Evolutionary conservation across 805 yeast species (phyloP).

Genomic region (Candida boidinii): DNA sequence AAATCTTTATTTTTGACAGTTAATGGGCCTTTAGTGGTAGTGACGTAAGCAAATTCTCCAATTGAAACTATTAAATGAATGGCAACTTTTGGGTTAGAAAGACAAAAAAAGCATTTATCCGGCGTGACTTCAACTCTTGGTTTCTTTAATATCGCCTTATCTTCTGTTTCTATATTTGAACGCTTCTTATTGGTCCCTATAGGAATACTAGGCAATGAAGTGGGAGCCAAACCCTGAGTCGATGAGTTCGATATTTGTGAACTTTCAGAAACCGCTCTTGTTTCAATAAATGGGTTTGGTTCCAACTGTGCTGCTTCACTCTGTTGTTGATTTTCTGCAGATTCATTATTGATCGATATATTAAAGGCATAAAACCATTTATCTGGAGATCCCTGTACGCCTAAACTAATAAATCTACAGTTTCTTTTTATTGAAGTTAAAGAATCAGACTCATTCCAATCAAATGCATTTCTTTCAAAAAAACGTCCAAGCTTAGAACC

Average conservation of each 20-base stretch:
- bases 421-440: constrained; percentile 26
- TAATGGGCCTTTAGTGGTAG: constrained; percentile 83
- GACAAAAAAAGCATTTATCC: constrained; percentile 69
- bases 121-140: constrained; percentile 38
- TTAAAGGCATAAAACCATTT: constrained; percentile 77
- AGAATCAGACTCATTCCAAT: constrained; percentile 34
- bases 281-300: not conserved
- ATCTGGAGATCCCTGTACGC: constrained; percentile 42
- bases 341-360: too few species aligned
- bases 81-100: constrained; percentile 69
- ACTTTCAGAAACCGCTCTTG: too few species aligned
- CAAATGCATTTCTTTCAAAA: constrained; percentile 49
- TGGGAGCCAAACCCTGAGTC: not conserved
- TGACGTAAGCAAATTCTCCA: constrained; percentile 55
- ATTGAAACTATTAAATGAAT: constrained; percentile 76
- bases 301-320: constrained; percentile 5
- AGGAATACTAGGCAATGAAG: not conserved
- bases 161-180: constrained; percentile 3
- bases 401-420: constrained; percentile 62
- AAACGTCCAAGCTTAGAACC: constrained; percentile 42
- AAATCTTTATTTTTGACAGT: constrained; percentile 38
- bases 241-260: constrained; percentile 1
- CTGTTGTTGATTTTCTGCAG: constrained; percentile 21
- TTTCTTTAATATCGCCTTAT: not conserved
- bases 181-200: not conserved